Evolutionary conservation across 1,139 yeast species (phyloP), one percentile per base, ranked within the genome.

Genomic region (Sugiyamaella paludigena): DNA sequence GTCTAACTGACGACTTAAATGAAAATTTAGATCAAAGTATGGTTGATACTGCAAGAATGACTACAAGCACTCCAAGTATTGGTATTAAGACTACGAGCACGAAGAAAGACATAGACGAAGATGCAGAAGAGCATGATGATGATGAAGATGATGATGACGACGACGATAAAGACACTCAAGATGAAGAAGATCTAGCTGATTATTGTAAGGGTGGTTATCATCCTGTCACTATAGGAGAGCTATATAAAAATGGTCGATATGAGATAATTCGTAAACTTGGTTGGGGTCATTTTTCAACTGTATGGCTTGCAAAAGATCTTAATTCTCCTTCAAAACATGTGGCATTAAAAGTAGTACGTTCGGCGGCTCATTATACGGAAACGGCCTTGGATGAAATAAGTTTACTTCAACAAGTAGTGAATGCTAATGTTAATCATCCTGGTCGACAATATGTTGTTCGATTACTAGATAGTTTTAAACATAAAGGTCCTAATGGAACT

Each of bases 231-330:
- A 76, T 85, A 38, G 95, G 95, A 11, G 96, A 88, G 62, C 69
- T 68, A 35, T 72, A 69, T 53, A 79, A 81, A 53, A 72, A 83
- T 47, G 79, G 79, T 19, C 71, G 78, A 40, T 88, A 88, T 65
- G 75, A 79, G 3, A 69, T 88, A 41, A 81, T 84, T 15, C 76
- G 96, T 52, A 88, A 88, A 65, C 72, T 88, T 4, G 96, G 96
- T 7, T 87, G 95, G 95, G 96, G 96, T 40, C 95, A 87, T 65
- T 87, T 87, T 62, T 81, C 89, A 31, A 87, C 95, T 1, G 96
- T 87, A 31, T 87, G 96, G 96, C 72, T 87, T 27, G 92, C 94
- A 7, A 78, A 74, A 52, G 92, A 85, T 50, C 48, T 52, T 12
- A 30, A 43, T n/a, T 50, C 48, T 3, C 43, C 53, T 40, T 73